Base-by-base conservation (phyloP, 2,329 filamentous ascomycete genomes). In the Beauveria australis region DNA sequence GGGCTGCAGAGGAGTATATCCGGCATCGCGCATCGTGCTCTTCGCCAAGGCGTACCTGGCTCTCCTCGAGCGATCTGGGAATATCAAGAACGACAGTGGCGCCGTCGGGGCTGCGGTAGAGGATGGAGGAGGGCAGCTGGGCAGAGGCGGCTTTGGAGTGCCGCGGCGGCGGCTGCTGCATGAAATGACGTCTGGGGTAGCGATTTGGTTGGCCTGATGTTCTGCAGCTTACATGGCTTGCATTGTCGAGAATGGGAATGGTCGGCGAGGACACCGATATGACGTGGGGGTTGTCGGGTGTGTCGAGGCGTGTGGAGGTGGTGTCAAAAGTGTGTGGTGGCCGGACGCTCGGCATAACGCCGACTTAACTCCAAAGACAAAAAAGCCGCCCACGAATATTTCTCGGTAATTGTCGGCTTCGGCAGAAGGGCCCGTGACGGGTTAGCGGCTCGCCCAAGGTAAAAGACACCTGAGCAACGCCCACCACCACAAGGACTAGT, bases 51-150 rank as follows among this genome's bases (percentile, higher is more conserved):
- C 75, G 74, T 40, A 79, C 78, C 72, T 92, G 89, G 19, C 83
- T 84, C 62, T 83, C 78, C 65, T 89, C 85, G 44, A 92, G 81
- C 1, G 89, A 89, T 19, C 78, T 76, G 26, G 89, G 88, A 51
- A 91, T 82, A 67, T 92, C 89, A 56, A 92, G 71, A 28, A 91
- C 70, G 24, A 83, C 76, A 58, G 87, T 72, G 51, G 80, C 77
- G 53, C 73, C 68, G 65, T 73, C 69, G 5, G 52, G 44, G 64
- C 62, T 72, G 53, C 70, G 66, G 62, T 69, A 76, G 56, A 76
- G 68, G 26, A 75, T 61, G 19, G 71, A 73, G 2, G 70, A 65
- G 14, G 63, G 48, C 19, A 46, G 48, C 57, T 28, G 40, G 41
- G 40, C 56, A 51, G 56, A 43, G 46, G 33, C 55, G 44, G 55